phyloP scores from a whole-genome alignment of 768 basidiomycete species.

The Termitomyces sp. region DNA sequence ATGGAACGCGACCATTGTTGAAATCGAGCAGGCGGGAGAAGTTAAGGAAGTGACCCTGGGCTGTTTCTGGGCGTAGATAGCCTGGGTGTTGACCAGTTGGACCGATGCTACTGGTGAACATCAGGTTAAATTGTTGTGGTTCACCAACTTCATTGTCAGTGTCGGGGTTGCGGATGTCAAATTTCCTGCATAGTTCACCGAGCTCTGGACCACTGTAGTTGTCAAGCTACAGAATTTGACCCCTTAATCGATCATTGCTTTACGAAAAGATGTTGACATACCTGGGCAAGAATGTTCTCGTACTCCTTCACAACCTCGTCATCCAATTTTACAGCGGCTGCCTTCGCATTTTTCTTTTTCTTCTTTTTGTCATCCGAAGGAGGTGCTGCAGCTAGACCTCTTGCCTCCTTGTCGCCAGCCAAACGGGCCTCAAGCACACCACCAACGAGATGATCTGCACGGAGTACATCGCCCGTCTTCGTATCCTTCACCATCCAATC shows the following conservation, averaged over 20 bases:
- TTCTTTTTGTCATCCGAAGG: constrained; percentile 63
- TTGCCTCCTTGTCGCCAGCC: constrained; percentile 86
- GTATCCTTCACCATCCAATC: constrained; percentile 99
- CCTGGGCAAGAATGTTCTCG: constrained; percentile 83
- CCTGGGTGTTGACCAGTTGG: constrained; percentile 97
- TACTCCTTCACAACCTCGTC: constrained; percentile 76
- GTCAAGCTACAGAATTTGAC: constrained; percentile 58
- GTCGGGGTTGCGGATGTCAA: constrained; percentile 83
- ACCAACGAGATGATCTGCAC: constrained; percentile 95
- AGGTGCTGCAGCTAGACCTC: constrained; percentile 62
- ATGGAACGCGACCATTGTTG: constrained; percentile 95
- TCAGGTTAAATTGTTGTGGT: constrained; percentile 95
- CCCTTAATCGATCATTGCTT: neutral
- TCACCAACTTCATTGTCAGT: constrained; percentile 90
- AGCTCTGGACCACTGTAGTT: constrained; percentile 89
- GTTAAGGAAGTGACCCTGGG: constrained; percentile 98
- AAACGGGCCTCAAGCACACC: constrained; percentile 86
- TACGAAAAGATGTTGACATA: constrained; percentile 26
- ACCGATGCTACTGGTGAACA: constrained; percentile 97
- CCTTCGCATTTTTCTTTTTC: constrained; percentile 73
- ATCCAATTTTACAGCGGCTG: constrained; percentile 59
- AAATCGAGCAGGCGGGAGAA: constrained; percentile 95
- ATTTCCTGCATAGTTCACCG: constrained; percentile 76
- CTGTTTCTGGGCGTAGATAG: constrained; percentile 95
- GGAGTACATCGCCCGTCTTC: constrained; percentile 93